A percentile compares a stretch with the other conserved stretches of the same genome.
These are phyloP conservation scores for Aegilops bicornis DNA, from an alignment of 176 grass and related monocot genomes.

Conservation along the genomic window DNA sequence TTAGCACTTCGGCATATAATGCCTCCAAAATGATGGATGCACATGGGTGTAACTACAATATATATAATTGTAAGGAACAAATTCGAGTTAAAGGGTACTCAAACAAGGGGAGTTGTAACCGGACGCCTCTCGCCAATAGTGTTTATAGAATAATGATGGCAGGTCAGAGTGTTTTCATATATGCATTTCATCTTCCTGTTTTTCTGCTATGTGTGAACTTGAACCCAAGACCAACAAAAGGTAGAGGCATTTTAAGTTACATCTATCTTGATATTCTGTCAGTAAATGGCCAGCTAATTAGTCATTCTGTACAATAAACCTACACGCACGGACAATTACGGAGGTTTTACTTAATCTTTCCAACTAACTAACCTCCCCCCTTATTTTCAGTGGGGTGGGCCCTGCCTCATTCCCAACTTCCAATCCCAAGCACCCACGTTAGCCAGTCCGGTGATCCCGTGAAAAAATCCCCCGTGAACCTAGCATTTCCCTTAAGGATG, in stretches of 20 bases:
- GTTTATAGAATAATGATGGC: neutral
- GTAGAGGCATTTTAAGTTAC: neutral
- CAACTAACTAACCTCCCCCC: too few species aligned
- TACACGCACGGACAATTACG: too few species aligned
- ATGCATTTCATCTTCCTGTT: neutral
- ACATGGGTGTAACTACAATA: too few species aligned
- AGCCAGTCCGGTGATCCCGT: too few species aligned
- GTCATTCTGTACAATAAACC: too few species aligned
- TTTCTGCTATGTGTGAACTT: neutral
- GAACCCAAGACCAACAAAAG: neutral
- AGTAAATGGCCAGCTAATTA: neutral
- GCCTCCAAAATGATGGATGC: neutral
- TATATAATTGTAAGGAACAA: too few species aligned
- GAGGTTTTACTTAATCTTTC: too few species aligned
- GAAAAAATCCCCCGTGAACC: too few species aligned
- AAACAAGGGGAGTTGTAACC: neutral
- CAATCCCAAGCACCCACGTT: too few species aligned
- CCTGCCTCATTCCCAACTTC: too few species aligned
- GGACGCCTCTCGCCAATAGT: neutral
- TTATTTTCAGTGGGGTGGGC: too few species aligned
- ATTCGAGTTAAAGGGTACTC: too few species aligned
- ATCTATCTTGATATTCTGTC: neutral
- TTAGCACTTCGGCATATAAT: neutral
- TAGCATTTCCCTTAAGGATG: neutral
- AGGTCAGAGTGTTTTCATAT: neutral